Evolutionary conservation across 1,284 basidiomycete species (phyloP), one percentile per base, ranked within the genome.

Genomic region (Vanrija humicola): DNA sequence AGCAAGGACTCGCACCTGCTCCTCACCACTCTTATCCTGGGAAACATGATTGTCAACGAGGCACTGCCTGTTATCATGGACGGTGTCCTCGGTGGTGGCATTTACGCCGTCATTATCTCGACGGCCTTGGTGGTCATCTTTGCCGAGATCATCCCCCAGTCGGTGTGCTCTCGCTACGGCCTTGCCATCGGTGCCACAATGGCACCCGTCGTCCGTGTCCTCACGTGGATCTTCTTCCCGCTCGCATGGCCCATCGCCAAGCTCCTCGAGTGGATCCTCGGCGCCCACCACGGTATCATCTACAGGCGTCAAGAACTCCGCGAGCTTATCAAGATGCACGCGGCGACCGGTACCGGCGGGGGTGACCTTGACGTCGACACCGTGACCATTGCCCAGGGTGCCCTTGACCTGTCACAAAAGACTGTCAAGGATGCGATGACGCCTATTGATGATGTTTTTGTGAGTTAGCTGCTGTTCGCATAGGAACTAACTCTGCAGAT

Each of bases 41-140:
- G 86, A 44, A 90, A 91, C 75, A 90, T 91, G 88, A 89, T 93
- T 62, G 85, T 86, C 64, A 92, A 91, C 73, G 90, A 92, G 76
- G 84, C 89, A 3, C 82, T 95, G 6, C 92, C 92, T 38, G 84
- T 95, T 64, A 90, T 96, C 61, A 82, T 87, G 34, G 89, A 92
- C 68, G 85, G 84, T 14, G 79, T 94, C 46, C 81, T 96, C 5
- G 89, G 89, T 23, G 88, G 89, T 38, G 89, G 88, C 38, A 78
- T 87, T 21, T 83, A 82, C 66, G 86, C 88, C 49, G 88, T 90
- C 50, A 81, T 89, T 57, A 84, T 87, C 56, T 88, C 86, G 64
- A 92, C 89, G 1, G 83, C 86, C 19, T 79, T 91, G 46, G 89
- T 91, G 61, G 88, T 91, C 63, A 87, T 90, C 86, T 89, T 48